phyloP scores from a whole-genome alignment of 176 grass and related monocot genomes.

The Oryza rufipogon region DNA sequence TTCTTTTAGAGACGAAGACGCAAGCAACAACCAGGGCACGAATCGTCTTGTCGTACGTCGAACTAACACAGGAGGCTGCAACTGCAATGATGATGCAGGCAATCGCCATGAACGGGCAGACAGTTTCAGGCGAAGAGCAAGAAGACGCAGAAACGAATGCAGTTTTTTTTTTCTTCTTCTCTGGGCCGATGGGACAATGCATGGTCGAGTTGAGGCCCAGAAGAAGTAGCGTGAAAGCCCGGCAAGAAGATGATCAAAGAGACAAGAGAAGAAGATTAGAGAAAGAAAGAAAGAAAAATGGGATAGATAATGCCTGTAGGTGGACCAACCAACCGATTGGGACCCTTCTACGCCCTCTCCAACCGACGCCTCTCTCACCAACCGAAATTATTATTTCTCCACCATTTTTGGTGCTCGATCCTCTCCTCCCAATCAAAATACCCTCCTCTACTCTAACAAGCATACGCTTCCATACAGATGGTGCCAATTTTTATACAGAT shows the following conservation, averaged over 20 bases:
- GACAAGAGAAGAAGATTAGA: not conserved
- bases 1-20: not conserved
- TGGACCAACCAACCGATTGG: conserved; percentile 66
- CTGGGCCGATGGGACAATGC: conserved; percentile 30
- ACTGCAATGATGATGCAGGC: not conserved
- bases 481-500: not conserved
- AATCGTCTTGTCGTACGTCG: not conserved
- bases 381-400: conserved; percentile 50
- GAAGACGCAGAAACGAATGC: not conserved
- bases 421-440: not conserved
- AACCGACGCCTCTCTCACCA: conserved; percentile 61
- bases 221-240: conserved; percentile 49
- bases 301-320: conserved; percentile 59
- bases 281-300: not conserved
- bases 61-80: conserved; percentile 12
- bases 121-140: not conserved
- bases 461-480: conserved; percentile 29
- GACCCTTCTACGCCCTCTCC: conserved; percentile 33
- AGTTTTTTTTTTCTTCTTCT: not conserved
- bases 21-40: not conserved
- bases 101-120: not conserved
- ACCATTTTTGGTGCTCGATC: conserved; percentile 31
- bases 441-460: not conserved
- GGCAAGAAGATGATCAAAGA: conserved; percentile 22
- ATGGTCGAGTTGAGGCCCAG: conserved; percentile 15